Evolutionary conservation across 2,329 filamentous ascomycete species (phyloP), one percentile per base, ranked within the genome.

Genomic region (Calonectria henricotiae): DNA sequence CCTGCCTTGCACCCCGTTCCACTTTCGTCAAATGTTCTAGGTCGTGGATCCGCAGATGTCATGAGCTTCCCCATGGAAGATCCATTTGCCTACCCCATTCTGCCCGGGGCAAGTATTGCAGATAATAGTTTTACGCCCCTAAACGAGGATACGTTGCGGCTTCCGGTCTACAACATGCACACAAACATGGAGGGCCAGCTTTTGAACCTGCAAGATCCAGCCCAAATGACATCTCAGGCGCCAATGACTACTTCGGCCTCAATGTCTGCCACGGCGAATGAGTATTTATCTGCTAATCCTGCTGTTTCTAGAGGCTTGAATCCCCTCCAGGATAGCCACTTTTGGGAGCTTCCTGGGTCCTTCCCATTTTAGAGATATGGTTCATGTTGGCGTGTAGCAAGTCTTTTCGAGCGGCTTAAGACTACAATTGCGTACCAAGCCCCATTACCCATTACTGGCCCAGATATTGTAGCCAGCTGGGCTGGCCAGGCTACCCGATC

Each of bases 31-130:
- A 25, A 32, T 9, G 15, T 30, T 32, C 27, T 51, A 15, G 47
- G 27, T 25, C 27, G 7, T 4, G 15, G 7, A 12, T 15, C 47
- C 25, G 15, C 27, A 11, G 27, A 9, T 32, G 47, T 51, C 25
- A 51, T 51, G 47, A 23, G 25, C 3, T 51, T 51, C 47, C 27
- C 27, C 3, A 30, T 51, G 3, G 47, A 49, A 27, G 46, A 51
- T n/a, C 47, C 47, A 3, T 51, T 51, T 32, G 47, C 47, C 15
- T 51, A 51, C 47, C 47, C 47, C 27, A 51, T 51, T 17, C 27
- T 51, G 25, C 47, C 47, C 2, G 47, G 47, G 1, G 47, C 17
- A 15, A 51, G 47, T 9, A 13, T 51, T 11, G 27, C 47, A 2
- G 47, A 51, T 17, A 20, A 32, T 9, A 51, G 47, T 6, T 51